Base-by-base conservation (phyloP, 1,284 basidiomycete genomes). In the Naganishia cerealis region DNA sequence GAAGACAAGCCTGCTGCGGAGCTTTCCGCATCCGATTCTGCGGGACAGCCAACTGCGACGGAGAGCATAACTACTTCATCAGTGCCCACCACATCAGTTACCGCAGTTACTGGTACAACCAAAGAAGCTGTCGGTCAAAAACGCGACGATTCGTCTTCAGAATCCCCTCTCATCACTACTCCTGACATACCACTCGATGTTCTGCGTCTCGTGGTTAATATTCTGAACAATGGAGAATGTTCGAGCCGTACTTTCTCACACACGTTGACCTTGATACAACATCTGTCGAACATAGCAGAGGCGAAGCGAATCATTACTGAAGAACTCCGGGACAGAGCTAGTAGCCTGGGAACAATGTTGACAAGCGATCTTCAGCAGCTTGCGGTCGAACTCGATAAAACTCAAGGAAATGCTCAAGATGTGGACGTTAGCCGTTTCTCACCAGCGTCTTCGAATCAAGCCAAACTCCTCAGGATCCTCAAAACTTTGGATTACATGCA, bases 401-500 rank as follows among this genome's bases (percentile, higher is more conserved):
- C 84, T 46, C 87, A 87, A 65, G 84, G 87, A 10, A 87, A 86
- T 40, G 85, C 88, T 3, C 86, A 90, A 13, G 69, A 75, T 15
- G 52, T 68, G 6, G 75, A 75, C 1, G 87, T 94, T 13, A 86
- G 88, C 56, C 91, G 90, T 75, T 96, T 98, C 80, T 94, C 93
- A 0, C 88, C 92, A 0, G 89, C 93, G 0, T 92, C 92, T 2
- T 94, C 94, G 0, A 87, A 88, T 57, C 94, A 98, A 82, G 92
- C 94, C 33, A 95, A 95, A 80, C 85, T 98, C 1, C 84, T 98
- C 3, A 86, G 94, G 29, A 88, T 97, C 8, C 83, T 98, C 71
- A 98, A 97, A 83, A 95, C 93, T 10, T 90, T 97, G 75, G 94
- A 97, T 77, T 94, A 93, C 79, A 92, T 96, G 87, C 92, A 92